Conservation (phyloP, 1,284 basidiomycete species). For the Fomitopsis pinicola region DNA sequence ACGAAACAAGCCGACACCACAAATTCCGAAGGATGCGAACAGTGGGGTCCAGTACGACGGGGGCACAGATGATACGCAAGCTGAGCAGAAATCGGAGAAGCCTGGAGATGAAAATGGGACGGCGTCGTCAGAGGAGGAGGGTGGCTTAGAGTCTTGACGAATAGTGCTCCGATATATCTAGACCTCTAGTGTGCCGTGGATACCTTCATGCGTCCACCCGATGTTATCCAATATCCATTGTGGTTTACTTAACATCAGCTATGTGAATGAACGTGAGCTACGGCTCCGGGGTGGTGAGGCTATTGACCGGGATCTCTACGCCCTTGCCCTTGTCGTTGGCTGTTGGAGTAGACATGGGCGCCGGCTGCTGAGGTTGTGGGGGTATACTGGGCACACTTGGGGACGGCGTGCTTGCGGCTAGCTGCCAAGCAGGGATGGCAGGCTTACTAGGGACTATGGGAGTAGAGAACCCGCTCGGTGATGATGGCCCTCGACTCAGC, state of each 20-base stretch:
- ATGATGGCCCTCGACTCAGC: constrained; percentile 68
- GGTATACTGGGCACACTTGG: constrained; percentile 14
- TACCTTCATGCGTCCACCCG: neutral
- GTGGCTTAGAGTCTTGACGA: neutral
- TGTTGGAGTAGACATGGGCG: constrained; percentile 12
- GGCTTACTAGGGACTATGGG: constrained; percentile 55
- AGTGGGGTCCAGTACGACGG: neutral
- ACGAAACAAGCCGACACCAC: neutral
- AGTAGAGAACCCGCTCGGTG: constrained; percentile 45
- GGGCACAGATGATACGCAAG: neutral
- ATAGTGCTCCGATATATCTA: neutral
- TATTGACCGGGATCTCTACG: constrained; percentile 14
- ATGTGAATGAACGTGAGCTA: neutral
- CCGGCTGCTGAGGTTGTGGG: constrained; percentile 11
- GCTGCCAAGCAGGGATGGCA: constrained; percentile 87
- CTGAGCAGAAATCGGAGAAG: neutral
- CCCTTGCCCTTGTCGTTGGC: constrained; percentile 29
- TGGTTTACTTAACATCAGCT: neutral
- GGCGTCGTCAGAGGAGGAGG: neutral
- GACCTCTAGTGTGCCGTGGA: neutral
- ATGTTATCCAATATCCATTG: neutral
- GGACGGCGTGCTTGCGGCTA: constrained; percentile 34
- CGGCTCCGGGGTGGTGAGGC: neutral
- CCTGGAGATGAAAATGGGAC: neutral
- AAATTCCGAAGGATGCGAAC: neutral